phyloP scores from a whole-genome alignment of 768 basidiomycete species.

The Rhizopogon sp. region DNA sequence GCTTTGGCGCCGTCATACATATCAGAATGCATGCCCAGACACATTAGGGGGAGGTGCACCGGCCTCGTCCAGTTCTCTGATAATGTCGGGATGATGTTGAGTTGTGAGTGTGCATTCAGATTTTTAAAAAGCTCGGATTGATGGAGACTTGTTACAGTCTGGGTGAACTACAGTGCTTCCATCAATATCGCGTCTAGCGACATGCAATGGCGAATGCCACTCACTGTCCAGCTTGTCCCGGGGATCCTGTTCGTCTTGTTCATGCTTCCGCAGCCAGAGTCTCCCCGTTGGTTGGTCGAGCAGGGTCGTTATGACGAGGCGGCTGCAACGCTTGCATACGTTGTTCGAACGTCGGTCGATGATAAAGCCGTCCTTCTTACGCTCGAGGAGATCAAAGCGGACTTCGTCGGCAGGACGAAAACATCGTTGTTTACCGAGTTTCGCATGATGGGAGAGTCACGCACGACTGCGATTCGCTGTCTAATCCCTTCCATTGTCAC shows the following conservation, averaged over 20 bases:
- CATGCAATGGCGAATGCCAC: conserved; percentile 50
- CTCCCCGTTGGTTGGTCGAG: conserved; percentile 54
- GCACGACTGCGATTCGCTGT: conserved; percentile 36
- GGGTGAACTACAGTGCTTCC: conserved; percentile 43
- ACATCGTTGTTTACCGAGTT: conserved; percentile 32
- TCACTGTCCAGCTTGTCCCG: conserved; percentile 48
- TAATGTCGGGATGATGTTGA: conserved; percentile 30
- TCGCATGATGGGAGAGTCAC: conserved; percentile 38
- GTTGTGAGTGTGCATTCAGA: conserved; percentile 18
- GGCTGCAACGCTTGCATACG: conserved; percentile 33
- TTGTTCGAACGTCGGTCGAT: conserved; percentile 24
- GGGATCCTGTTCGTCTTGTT: conserved; percentile 41
- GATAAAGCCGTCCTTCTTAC: conserved; percentile 31
- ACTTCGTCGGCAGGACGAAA: conserved; percentile 34
- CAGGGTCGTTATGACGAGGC: conserved; percentile 38
- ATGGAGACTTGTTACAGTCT: conserved; percentile 24
- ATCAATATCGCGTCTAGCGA: conserved; percentile 32
- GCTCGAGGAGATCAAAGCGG: conserved; percentile 44
- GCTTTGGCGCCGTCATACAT: conserved; percentile 48
- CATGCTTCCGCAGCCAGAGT: conserved; percentile 49
- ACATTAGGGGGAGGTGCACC: conserved; percentile 47
- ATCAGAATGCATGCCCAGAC: conserved; percentile 43
- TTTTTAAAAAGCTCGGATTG: neutral
- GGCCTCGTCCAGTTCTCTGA: conserved; percentile 34
- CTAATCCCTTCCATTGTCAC: conserved; percentile 44